These are phyloP conservation scores for Dryadomyces quercivorus DNA, from an alignment of 2,329 filamentous ascomycete species.

Conservation along the genomic window DNA sequence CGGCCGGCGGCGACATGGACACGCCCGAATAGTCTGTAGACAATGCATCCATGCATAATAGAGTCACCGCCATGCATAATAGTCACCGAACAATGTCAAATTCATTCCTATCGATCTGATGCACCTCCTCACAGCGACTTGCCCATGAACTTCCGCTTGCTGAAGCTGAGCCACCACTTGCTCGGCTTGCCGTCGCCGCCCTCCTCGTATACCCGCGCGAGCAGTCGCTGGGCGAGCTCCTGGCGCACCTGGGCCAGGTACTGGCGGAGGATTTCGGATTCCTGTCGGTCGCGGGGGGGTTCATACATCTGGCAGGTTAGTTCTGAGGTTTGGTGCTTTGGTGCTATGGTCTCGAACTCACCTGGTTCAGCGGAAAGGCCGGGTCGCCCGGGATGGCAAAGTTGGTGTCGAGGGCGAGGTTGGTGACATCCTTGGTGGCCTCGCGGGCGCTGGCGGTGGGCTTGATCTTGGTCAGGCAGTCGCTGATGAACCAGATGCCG, in stretches of 20 bases:
- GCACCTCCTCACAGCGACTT: slow-evolving; percentile 55
- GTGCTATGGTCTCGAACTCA: too few species aligned
- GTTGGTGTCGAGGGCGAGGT: slow-evolving; percentile 80
- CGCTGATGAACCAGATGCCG: slow-evolving; percentile 88
- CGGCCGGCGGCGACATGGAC: background rate
- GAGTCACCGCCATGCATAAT: too few species aligned
- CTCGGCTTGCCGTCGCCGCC: slow-evolving; percentile 53
- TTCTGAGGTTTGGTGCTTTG: too few species aligned
- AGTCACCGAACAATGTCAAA: too few species aligned
- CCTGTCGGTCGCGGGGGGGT: slow-evolving; percentile 71
- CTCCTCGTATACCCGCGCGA: slow-evolving; percentile 80
- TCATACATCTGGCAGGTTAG: slow-evolving; percentile 61
- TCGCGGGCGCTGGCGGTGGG: slow-evolving; percentile 51
- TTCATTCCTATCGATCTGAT: too few species aligned
- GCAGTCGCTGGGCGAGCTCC: slow-evolving; percentile 71
- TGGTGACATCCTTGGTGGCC: slow-evolving; percentile 66
- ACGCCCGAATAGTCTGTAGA: background rate
- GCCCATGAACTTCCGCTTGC: slow-evolving; percentile 99
- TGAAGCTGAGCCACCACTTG: slow-evolving; percentile 98
- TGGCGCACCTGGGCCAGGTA: slow-evolving; percentile 90
- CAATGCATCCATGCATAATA: too few species aligned
- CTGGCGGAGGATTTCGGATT: slow-evolving; percentile 77
- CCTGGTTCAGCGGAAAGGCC: slow-evolving; percentile 84
- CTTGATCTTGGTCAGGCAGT: slow-evolving; percentile 80
- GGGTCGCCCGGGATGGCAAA: slow-evolving; percentile 93